Evolutionary conservation across 208 protist genomes (phyloP), one percentile per base, ranked within the genome.

Genomic region (Tetramitus jugosus): DNA sequence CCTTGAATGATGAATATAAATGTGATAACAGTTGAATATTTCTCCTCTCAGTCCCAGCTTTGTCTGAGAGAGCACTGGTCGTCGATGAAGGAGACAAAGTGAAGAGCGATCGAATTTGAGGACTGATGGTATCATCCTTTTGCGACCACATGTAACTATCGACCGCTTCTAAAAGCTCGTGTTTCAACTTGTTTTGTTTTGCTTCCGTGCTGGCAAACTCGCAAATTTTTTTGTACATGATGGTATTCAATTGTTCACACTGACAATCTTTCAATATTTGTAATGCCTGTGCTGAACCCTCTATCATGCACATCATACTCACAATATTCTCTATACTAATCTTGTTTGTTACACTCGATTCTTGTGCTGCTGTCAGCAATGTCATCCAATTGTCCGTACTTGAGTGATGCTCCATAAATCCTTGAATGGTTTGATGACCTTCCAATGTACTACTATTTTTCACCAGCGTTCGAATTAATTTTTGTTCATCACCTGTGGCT

Each of bases 121-220:
- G 62, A 45, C 26, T 10, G 33, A 69, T 43, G 35, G 20, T 37
- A 13, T 45, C 31, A n/a, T 69, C 62, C n/a, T 43, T 69, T 26
- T 69, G 35, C 3, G 62, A 69, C 62, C 62, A 69, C 62, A 69
- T 69, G 35, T 69, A 69, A 42, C 62, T 69, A 17, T 69, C 62
- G 10, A 45, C 6, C 7, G 33, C 43, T 26, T 69, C 62, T n/a
- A 69, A 37, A 17, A 69, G 26, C 26, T 69, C 31, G 33, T 69
- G 62, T 69, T 37, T 69, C 33, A 69, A 42, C 35, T 69, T 69
- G 62, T 37, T 45, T 43, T 69, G 62, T 43, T 69, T 37, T 20
- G 62, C 29, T 69, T 69, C 62, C 14, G 31, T 29, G 37, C n/a
- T 39, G 7, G 62, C 31, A 8, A 69, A 69, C 26, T 69, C 33